Base-by-base conservation (phyloP, 2,329 filamentous ascomycete species). In the Colletotrichum sp. region DNA sequence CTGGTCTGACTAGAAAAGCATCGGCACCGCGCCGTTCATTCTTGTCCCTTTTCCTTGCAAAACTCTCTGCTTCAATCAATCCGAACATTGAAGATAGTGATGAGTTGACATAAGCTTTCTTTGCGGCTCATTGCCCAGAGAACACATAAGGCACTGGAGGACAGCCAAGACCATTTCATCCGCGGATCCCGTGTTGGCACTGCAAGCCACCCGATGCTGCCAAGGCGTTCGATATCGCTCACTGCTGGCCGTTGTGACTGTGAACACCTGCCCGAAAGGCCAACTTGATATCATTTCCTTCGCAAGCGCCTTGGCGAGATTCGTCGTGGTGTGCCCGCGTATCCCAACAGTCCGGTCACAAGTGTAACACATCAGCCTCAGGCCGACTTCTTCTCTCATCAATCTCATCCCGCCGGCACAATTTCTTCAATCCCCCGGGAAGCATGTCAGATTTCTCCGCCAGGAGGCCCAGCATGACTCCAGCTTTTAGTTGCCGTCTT, bases 151-250 rank as follows among this genome's bases (percentile, higher is more conserved):
- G 6, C 57, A 63, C 12, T 28, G 21, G 24, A 64, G 32, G 57
- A 15, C 67, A 24, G 73, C 63, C 73, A 76, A 76, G 69, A 36
- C n/a, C 26, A 16, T n/a, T n/a, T 30, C 30, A 34, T 44, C 69
- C 69, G 69, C 62, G 39, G 36, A 44, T 72, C 69, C 69, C 57
- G 63, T 32, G 63, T 72, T 76, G 69, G 73, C 73, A 59, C 63
- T 72, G 73, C 63, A 76, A 76, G 73, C 73, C 73, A 69, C 69
- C 73, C 73, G 69, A 64, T 26, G 73, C 73, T 24, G 69, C 73
- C 69, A 71, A 76, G 73, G n/a, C 21, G 28, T 55, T 59, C 18
- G 34, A 72, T 39, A 49, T 26, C 65, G 32, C 32, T 30, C 30
- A 24, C 55, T 21, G 18, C 4, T 32, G 32, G 24, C n/a, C 28